Conservation (phyloP, 2,329 filamentous ascomycete species). For the Alternaria consortialis region DNA sequence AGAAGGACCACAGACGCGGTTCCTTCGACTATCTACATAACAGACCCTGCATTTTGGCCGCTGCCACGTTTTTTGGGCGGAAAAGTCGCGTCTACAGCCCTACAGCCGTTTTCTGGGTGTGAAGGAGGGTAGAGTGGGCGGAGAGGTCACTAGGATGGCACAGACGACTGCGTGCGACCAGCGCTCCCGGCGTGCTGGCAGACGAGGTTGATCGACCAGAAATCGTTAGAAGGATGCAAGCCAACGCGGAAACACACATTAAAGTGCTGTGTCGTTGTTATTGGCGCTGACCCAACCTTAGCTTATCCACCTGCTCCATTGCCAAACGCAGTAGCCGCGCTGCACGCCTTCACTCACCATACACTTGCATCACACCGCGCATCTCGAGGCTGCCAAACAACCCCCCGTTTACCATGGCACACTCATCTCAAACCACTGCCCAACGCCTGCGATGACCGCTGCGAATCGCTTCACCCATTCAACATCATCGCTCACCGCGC, state of each 20-base stretch:
- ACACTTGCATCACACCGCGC: not conserved
- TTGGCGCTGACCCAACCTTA: conserved; percentile 8
- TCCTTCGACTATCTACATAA: conserved; percentile 35
- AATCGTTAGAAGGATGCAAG: conserved; percentile 31
- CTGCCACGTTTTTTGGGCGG: conserved; percentile 42
- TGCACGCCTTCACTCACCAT: not conserved
- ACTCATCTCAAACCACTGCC: not conserved
- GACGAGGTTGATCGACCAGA: conserved; percentile 35
- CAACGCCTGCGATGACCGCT: not conserved
- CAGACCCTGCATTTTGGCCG: conserved; percentile 38
- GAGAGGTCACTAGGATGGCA: conserved; percentile 28
- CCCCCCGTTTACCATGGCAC: not conserved
- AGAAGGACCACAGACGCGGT: conserved; percentile 36
- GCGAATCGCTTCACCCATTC: not conserved
- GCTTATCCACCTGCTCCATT: conserved; percentile 22
- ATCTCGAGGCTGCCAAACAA: not conserved
- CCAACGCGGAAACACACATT: conserved; percentile 35
- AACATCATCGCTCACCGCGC: conserved; percentile 6
- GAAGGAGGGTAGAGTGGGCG: conserved; percentile 33
- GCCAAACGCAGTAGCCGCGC: conserved; percentile 36
- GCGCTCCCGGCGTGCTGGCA: conserved; percentile 36
- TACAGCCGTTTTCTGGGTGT: conserved; percentile 33
- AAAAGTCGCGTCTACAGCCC: conserved; percentile 45
- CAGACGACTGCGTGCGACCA: conserved; percentile 18
- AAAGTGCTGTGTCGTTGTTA: not conserved